Percentiles rank a stretch among this genome's conserved stretches.
Evolutionary conservation across 2,329 filamentous ascomycete genomes (phyloP).

Genomic region (Rhynchosporium graminicola): DNA sequence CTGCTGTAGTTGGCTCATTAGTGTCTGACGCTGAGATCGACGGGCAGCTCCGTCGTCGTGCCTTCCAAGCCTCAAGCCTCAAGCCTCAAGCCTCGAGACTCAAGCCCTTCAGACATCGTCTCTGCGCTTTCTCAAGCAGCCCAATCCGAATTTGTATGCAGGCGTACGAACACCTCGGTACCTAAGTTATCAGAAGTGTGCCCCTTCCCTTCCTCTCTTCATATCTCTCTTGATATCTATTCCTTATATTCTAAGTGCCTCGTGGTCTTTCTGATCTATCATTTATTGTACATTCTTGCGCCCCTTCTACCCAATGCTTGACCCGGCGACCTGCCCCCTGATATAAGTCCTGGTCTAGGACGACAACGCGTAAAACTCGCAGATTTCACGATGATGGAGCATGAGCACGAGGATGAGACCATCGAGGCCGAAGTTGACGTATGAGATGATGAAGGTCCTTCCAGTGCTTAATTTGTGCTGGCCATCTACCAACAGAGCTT

Average conservation of each 20-base stretch:
- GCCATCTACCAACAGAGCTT: background rate
- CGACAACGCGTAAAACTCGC: background rate
- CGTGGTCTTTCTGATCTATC: background rate
- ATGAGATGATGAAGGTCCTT: background rate
- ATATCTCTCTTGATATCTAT: background rate
- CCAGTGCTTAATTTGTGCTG: background rate
- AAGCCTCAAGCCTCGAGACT: slow-evolving; percentile 2
- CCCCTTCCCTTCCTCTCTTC: background rate
- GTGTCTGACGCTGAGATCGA: background rate
- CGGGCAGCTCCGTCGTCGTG: background rate
- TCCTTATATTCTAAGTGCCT: background rate
- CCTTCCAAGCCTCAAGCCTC: slow-evolving; percentile 2
- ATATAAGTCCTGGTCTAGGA: background rate
- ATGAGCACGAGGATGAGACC: slow-evolving; percentile 10
- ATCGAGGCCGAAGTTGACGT: slow-evolving; percentile 19
- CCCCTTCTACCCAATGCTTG: background rate
- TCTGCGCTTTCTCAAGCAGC: background rate
- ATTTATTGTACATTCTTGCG: background rate
- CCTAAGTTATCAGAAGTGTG: slow-evolving; percentile 5
- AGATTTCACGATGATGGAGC: slow-evolving; percentile 9
- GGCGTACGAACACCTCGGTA: slow-evolving; percentile 1
- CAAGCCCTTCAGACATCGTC: slow-evolving; percentile 10
- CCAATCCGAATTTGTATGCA: slow-evolving; percentile 7
- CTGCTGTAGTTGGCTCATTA: background rate
- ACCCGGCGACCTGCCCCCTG: slow-evolving; percentile 4